A percentile compares a stretch with the other conserved stretches of the same genome.
Conservation (phyloP, 441 rosid genomes). For the Populus hybrid region DNA sequence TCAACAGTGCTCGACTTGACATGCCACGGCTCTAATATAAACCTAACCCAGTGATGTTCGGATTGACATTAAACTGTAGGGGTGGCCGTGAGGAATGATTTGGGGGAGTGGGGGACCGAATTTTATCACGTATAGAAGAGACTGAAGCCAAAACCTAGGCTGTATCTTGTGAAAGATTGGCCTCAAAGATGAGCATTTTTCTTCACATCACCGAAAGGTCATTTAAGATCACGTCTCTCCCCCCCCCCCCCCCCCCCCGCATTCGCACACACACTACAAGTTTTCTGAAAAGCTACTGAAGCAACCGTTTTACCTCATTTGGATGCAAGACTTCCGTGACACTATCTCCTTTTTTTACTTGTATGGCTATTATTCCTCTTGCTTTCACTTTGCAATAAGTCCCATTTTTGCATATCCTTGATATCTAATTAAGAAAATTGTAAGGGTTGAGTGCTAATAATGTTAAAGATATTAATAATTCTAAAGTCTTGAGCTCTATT, state of each 20-base stretch:
- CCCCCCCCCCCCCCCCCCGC: constrained; percentile 27
- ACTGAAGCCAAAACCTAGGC: not conserved
- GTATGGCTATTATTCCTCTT: constrained; percentile 21
- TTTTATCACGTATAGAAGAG: not conserved
- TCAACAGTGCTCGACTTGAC: too few relatives aligned
- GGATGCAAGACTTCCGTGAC: constrained; percentile 68
- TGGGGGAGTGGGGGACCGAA: not conserved
- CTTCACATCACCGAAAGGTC: constrained; percentile 42
- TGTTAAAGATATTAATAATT: not conserved
- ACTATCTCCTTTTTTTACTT: constrained; percentile 21
- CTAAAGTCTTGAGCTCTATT: not conserved
- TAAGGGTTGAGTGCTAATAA: not conserved
- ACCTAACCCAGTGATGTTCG: too few relatives aligned
- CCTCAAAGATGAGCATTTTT: not conserved
- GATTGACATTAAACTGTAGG: too few relatives aligned
- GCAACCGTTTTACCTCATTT: constrained; percentile 32
- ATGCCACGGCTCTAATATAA: too few relatives aligned
- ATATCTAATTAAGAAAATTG: not conserved
- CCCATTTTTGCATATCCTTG: not conserved
- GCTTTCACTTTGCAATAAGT: not conserved
- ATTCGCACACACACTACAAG: not conserved
- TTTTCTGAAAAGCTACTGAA: constrained; percentile 20
- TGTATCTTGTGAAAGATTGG: constrained; percentile 18
- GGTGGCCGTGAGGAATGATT: too few relatives aligned
- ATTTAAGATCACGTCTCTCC: constrained; percentile 51